These are phyloP conservation scores for Fomitopsis schrenkii DNA, from an alignment of 1,284 basidiomycete species.

Conservation along the genomic window DNA sequence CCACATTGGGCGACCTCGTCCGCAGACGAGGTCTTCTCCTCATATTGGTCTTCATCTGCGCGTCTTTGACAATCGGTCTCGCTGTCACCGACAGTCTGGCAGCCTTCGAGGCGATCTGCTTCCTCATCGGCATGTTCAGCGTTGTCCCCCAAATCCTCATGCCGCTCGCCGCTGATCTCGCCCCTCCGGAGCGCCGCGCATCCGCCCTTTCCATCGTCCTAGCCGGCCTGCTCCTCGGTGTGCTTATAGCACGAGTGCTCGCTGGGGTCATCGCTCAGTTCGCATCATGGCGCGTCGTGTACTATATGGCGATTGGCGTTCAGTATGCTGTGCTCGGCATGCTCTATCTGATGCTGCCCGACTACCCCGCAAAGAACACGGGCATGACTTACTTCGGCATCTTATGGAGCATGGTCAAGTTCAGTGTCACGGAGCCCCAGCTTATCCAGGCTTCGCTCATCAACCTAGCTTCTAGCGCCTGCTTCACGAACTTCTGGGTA, in stretches of 20 bases:
- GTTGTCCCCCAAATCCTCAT: slow-evolving; percentile 43
- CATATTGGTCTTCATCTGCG: slow-evolving; percentile 34
- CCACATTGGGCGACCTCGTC: slow-evolving; percentile 51
- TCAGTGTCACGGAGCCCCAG: slow-evolving; percentile 44
- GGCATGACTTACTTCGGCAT: slow-evolving; percentile 41
- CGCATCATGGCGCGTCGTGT: slow-evolving; percentile 42
- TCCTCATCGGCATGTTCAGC: slow-evolving; percentile 41
- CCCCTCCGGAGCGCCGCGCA: slow-evolving; percentile 43
- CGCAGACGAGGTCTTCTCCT: slow-evolving; percentile 44
- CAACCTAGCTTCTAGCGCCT: slow-evolving; percentile 36
- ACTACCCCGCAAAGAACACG: slow-evolving; percentile 45
- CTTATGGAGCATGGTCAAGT: slow-evolving; percentile 43
- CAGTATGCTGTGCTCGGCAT: slow-evolving; percentile 33
- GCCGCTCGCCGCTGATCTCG: slow-evolving; percentile 51
- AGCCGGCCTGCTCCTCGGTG: slow-evolving; percentile 44
- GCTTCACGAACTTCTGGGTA: slow-evolving; percentile 42
- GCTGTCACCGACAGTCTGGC: slow-evolving; percentile 38
- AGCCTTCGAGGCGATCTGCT: slow-evolving; percentile 45
- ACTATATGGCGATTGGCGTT: slow-evolving; percentile 41
- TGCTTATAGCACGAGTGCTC: slow-evolving; percentile 46
- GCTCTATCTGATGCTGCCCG: slow-evolving; percentile 43
- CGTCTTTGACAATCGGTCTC: slow-evolving; percentile 41
- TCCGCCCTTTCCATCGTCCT: slow-evolving; percentile 48
- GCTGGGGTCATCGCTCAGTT: slow-evolving; percentile 44
- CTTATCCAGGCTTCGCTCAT: slow-evolving; percentile 45